Base-by-base conservation (phyloP, 2,329 filamentous ascomycete species). In the Fusarium hostae region DNA sequence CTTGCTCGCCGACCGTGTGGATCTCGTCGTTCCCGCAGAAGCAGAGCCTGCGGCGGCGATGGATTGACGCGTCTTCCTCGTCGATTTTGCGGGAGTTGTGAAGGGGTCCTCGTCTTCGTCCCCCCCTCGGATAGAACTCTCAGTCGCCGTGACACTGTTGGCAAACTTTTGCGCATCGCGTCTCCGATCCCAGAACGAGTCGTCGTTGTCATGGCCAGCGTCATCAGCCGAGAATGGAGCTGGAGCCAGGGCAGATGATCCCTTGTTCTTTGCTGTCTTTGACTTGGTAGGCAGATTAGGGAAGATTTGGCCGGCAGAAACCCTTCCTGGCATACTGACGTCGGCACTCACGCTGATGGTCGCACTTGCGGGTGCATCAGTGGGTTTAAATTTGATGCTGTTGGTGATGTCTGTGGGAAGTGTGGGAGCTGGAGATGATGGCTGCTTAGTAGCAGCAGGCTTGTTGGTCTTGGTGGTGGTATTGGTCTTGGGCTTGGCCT, bases 1-100 rank as follows among this genome's bases (percentile, higher is more conserved):
- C 84, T 89, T 90, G 75, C 81, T 82, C 24, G 85, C 81, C 18
- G 85, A 86, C 41, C 86, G 84, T 44, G 85, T 87, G 51, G 84
- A 80, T 54, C 86, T 81, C 51, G 78, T 81, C 68, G 77, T 82
- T 66, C 77, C 77, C 48, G 77, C 65, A 39, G 64, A 77, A 48
- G 40, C 40, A 26, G 54, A 48, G 40, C 40, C 30, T 48, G 22
- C 22, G 52, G 78, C 72, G 59, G 69, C 80, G 72, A 76, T 68
- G 47, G 81, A 81, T 62, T 81, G 77, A 62, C 81, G 81, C 74
- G 80, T 81, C 75, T 74, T 79, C 52, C 79, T 79, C 50, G 78
- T 79, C 72, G 67, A 78, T 56, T 75, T 75, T 41, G 73, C 72
- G 9, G 81, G 80, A 68, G 81, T 82, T 32, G 73, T 69, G 48